Conservation (phyloP, 306 rosid species). For the Prunus fruticosa region DNA sequence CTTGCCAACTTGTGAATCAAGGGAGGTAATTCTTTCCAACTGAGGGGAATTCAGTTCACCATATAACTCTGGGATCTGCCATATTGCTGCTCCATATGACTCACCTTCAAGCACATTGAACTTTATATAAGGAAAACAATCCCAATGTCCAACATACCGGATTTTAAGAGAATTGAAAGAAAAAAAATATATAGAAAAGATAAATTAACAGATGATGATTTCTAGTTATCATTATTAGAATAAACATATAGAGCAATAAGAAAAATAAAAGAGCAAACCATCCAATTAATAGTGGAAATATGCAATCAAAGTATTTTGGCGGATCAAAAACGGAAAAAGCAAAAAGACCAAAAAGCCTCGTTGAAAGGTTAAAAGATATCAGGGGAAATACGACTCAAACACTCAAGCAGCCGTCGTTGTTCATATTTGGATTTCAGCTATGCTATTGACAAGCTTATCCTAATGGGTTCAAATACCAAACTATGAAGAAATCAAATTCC, state of each 20-base stretch:
- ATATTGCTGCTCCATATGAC: slow-evolving; percentile 80
- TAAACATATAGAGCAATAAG: not conserved
- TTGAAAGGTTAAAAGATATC: not conserved
- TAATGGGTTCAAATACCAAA: not conserved
- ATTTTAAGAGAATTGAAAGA: not conserved
- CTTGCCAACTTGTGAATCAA: slow-evolving; percentile 67
- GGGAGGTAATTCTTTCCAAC: slow-evolving; percentile 71
- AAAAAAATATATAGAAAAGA: not conserved
- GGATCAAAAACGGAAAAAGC: no score
- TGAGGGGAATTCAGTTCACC: slow-evolving; percentile 95
- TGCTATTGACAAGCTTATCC: not conserved
- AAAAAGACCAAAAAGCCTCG: no score
- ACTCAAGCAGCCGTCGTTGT: not conserved
- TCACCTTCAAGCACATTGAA: slow-evolving; percentile 64
- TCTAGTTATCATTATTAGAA: not conserved
- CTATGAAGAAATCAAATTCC: not conserved
- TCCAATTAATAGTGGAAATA: not conserved
- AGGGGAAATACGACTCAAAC: not conserved
- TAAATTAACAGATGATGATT: not conserved
- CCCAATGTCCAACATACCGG: not conserved
- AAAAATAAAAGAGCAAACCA: not conserved
- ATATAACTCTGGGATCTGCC: slow-evolving; percentile 98
- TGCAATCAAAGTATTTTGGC: not conserved
- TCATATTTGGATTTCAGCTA: not conserved
- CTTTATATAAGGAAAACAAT: slow-evolving; percentile 12